Percentiles rank a stretch among this genome's conserved stretches.
Evolutionary conservation across 495 filamentous ascomycete species (phyloP).

Genomic region (Penicillium canariense): DNA sequence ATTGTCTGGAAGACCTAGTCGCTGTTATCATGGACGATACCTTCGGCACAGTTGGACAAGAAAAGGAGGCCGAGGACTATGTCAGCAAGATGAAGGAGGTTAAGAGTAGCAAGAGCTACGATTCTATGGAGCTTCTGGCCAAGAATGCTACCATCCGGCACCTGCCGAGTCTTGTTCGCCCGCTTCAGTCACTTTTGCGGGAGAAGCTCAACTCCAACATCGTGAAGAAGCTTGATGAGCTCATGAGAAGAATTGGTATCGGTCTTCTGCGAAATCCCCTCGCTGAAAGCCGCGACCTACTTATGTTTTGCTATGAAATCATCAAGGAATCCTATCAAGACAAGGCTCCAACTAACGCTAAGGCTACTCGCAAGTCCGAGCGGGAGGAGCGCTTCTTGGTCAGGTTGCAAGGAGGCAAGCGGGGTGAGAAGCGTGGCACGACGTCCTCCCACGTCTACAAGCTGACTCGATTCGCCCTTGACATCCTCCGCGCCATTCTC

Average conservation of each 20-base stretch:
- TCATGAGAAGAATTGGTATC: conserved; percentile 76
- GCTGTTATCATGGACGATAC: conserved; percentile 94
- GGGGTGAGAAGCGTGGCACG: conserved; percentile 56
- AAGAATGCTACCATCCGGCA: conserved; percentile 70
- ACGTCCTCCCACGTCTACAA: conserved; percentile 80
- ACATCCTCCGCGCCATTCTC: conserved; percentile 75
- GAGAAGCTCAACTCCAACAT: conserved; percentile 79
- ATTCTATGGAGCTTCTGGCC: conserved; percentile 93
- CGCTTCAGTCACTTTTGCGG: conserved; percentile 70
- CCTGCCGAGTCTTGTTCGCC: conserved; percentile 71
- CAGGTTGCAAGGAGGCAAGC: conserved; percentile 68
- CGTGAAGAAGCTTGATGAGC: conserved; percentile 84
- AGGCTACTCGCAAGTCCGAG: conserved; percentile 48
- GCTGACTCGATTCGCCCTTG: conserved; percentile 79
- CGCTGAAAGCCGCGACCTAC: conserved; percentile 69
- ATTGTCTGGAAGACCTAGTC: conserved; percentile 75
- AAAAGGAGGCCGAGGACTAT: conserved; percentile 97
- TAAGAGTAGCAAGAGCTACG: conserved; percentile 94
- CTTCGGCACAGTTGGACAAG: conserved; percentile 91
- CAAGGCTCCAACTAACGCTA: conserved; percentile 28
- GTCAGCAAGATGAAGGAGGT: conserved; percentile 95
- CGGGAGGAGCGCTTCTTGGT: conserved; percentile 72
- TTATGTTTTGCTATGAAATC: conserved; percentile 92
- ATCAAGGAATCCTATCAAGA: conserved; percentile 79
- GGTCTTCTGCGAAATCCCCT: conserved; percentile 78